Evolutionary conservation across 495 filamentous ascomycete species (phyloP).

Genomic region (Penicillium lividum): DNA sequence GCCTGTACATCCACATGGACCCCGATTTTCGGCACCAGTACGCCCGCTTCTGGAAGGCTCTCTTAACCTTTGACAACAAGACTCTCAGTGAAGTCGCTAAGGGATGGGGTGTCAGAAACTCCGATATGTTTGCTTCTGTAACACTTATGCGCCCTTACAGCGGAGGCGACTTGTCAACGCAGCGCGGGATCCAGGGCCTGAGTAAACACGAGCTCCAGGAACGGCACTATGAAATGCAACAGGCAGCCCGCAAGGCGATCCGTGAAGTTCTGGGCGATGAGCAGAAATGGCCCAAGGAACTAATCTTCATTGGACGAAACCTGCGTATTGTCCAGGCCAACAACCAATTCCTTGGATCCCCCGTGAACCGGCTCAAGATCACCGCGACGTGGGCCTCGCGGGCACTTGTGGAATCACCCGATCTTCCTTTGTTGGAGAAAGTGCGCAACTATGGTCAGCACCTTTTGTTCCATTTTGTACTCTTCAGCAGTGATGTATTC

Average conservation of each 20-base stretch:
- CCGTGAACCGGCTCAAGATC: constrained; percentile 93
- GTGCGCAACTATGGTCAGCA: constrained; percentile 65
- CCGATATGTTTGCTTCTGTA: constrained; percentile 87
- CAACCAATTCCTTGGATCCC: constrained; percentile 84
- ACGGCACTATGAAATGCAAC: constrained; percentile 81
- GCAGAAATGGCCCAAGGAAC: constrained; percentile 82
- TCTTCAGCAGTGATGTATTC: constrained; percentile 76
- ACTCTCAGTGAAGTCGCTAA: constrained; percentile 69
- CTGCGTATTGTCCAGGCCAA: constrained; percentile 88
- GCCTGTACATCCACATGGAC: constrained; percentile 88
- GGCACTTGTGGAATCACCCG: constrained; percentile 68
- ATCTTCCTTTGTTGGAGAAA: constrained; percentile 58
- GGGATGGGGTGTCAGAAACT: constrained; percentile 82
- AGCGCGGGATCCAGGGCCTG: constrained; percentile 60
- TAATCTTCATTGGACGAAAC: constrained; percentile 94
- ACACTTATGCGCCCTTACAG: constrained; percentile 89
- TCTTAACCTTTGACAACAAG: constrained; percentile 90
- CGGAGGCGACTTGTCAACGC: constrained; percentile 71
- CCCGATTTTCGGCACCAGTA: constrained; percentile 87
- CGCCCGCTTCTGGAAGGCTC: constrained; percentile 86
- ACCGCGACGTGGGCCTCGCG: constrained; percentile 87
- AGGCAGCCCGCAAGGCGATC: constrained; percentile 78
- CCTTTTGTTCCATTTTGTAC: constrained; percentile 73
- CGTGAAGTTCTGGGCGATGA: constrained; percentile 85
- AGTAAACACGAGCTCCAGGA: constrained; percentile 53